phyloP scores from a whole-genome alignment of 164 flowering plant genomes.

The Paratinospora sagittata region DNA sequence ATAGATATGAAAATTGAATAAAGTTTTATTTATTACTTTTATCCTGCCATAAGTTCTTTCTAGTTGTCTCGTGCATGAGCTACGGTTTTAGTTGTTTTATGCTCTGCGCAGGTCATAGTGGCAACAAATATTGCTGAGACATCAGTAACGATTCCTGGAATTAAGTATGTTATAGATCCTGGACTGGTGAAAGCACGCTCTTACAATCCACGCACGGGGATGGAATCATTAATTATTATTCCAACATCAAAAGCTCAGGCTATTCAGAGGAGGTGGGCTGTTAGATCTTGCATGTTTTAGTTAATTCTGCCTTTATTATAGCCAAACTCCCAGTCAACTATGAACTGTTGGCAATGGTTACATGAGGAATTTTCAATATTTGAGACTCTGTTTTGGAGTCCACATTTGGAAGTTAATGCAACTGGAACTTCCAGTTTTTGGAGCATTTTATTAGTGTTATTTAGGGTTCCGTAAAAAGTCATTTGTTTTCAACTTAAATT shows the following conservation, averaged over 20 bases:
- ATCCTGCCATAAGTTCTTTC: background rate
- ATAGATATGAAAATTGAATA: background rate
- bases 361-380: background rate
- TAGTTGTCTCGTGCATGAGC: background rate
- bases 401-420: background rate
- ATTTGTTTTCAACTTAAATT: no score
- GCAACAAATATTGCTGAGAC: slow-evolving; percentile 98
- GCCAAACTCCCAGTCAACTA: background rate
- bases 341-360: background rate
- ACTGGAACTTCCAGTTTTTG: background rate
- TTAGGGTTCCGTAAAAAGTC: background rate
- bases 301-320: background rate
- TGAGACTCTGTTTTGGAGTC: background rate
- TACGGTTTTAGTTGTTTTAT: background rate
- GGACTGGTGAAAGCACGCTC: slow-evolving; percentile 92
- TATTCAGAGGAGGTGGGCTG: slow-evolving; percentile 84
- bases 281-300: background rate
- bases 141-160: slow-evolving; percentile 93
- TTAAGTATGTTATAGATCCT: slow-evolving; percentile 90
- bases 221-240: slow-evolving; percentile 68
- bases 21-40: background rate
- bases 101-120: slow-evolving; percentile 57
- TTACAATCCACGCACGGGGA: slow-evolving; percentile 62
- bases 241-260: slow-evolving; percentile 94
- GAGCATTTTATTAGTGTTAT: background rate